These are phyloP conservation scores for Bisporella sp. DNA, from an alignment of 2,329 filamentous ascomycete genomes.

Conservation along the genomic window DNA sequence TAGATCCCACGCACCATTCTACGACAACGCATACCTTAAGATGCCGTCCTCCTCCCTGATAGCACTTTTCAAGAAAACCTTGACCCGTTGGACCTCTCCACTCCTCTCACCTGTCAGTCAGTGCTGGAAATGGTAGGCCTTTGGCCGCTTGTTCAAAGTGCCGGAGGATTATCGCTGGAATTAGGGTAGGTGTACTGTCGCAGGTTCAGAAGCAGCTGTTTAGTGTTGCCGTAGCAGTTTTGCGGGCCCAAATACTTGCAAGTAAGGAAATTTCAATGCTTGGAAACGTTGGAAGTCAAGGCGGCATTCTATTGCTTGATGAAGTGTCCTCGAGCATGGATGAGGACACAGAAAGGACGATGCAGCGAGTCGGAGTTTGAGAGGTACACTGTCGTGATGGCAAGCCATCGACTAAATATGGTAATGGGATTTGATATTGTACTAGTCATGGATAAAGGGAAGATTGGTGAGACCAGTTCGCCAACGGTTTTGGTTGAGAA, in stretches of 20 bases:
- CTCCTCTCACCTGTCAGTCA: conserved; percentile 8
- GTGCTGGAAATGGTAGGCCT: conserved; percentile 9
- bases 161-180: conserved; percentile 31
- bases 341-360: conserved; percentile 44
- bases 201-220: conserved; percentile 43
- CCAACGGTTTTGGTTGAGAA: conserved; percentile 5
- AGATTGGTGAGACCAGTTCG: conserved; percentile 5
- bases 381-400: conserved; percentile 43
- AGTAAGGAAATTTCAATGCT: background rate
- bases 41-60: conserved; percentile 43
- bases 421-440: conserved; percentile 44
- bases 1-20: conserved; percentile 35
- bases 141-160: conserved; percentile 4
- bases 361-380: conserved; percentile 47
- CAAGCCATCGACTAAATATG: conserved; percentile 33
- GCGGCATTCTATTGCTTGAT: conserved; percentile 9
- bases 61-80: conserved; percentile 36
- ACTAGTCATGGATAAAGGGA: conserved; percentile 38
- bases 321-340: conserved; percentile 39
- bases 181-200: conserved; percentile 30
- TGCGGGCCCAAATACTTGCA: conserved; percentile 26
- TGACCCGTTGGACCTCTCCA: conserved; percentile 31
- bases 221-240: conserved; percentile 38
- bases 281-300: background rate
- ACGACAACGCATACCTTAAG: conserved; percentile 44